Base-by-base conservation (phyloP, 495 filamentous ascomycete species). In the Aspergillus biplanus region DNA sequence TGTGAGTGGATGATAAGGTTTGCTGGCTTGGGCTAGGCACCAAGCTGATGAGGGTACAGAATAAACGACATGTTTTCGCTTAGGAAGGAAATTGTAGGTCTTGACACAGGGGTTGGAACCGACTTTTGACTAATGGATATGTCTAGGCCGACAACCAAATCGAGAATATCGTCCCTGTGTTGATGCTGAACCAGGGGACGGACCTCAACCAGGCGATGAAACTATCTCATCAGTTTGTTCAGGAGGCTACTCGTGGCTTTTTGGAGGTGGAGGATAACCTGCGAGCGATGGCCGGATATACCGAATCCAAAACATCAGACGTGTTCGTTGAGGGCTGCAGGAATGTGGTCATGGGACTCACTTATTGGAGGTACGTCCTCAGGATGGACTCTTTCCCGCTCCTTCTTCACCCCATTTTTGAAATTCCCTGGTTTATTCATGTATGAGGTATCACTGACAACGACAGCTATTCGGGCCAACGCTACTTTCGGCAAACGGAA, bases 31-130 rank as follows among this genome's bases (percentile, higher is more conserved):
- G 33, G 13, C 6, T 35, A 7, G n/a, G 58, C 21, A 47, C n/a
- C 5, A 47, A 33, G 33, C 50, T 56, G 15, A 62, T 8, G 12
- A 35, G 6, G 27, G 44, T 0, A 16, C 5, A 57, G 61, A 37
- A 58, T 47, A 12, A 63, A 63, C 16, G 61, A 63, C 35, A 58
- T 63, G 61, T 63, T 58, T 21, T 63, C 61, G 1, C 31, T 57
- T 13, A 32, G 49, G 13, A 59, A 64, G 12, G 56, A 64, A 39
- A 48, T 64, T 7, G 62, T 64, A 58, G 5, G 54, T 8, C 33
- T 50, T 31, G 33, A 16, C 49, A 5, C 39, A 34, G 39, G 16
- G 8, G 44, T 46, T 33, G 1, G 6, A 31, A 58, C 13, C 13
- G 18, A 2, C 15, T 5, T 15, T 18, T 37, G 5, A 13, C 56